Base-by-base conservation (phyloP, 2,329 filamentous ascomycete genomes). In the Alternaria burnsii region DNA sequence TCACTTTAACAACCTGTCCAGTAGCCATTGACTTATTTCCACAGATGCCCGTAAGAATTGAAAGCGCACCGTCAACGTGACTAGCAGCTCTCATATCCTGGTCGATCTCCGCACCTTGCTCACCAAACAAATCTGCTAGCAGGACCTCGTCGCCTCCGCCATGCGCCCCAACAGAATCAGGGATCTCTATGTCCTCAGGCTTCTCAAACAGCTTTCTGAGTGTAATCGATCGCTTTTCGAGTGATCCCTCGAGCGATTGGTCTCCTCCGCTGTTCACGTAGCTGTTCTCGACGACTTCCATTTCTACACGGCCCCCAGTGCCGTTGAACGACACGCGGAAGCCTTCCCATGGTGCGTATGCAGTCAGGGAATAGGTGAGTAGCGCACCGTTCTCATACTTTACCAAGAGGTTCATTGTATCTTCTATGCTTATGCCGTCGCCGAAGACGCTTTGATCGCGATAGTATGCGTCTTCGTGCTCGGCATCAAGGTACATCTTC, bases 351-450 rank as follows among this genome's bases (percentile, higher is more conserved):
- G 87, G 87, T 4, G 87, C 85, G 58, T 89, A 89, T 0, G 87
- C 87, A 1, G 84, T 86, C 11, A 87, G 76, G 22, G 81, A 86
- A 68, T 89, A 89, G 0, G 87, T 88, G 71, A 89, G 75, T 26
- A 86, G 82, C 0, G 85, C 86, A 3, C 86, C 84, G 52, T 81
- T 86, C 18, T 80, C 78, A 68, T 89, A 89, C 52, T 82, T 79
- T 22, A 89, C 84, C 46, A 89, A 78, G 24, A 89, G 75, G 40
- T 82, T 86, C 86, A 89, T 87, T 0, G 86, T 89, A 67, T 89
- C 87, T 71, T 89, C 87, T 59, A 89, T 89, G 65, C 81, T 88
- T 56, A 89, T 88, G 1, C 87, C 87, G 60, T 89, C 87, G 0
- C 85, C 81, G 55, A 89, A 89, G 0, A 88, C 86, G 65, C 83